Percentiles rank a stretch among this genome's conserved stretches.
Evolutionary conservation across 2,329 filamentous ascomycete species (phyloP).

Genomic region (Alternaria metachromatica): DNA sequence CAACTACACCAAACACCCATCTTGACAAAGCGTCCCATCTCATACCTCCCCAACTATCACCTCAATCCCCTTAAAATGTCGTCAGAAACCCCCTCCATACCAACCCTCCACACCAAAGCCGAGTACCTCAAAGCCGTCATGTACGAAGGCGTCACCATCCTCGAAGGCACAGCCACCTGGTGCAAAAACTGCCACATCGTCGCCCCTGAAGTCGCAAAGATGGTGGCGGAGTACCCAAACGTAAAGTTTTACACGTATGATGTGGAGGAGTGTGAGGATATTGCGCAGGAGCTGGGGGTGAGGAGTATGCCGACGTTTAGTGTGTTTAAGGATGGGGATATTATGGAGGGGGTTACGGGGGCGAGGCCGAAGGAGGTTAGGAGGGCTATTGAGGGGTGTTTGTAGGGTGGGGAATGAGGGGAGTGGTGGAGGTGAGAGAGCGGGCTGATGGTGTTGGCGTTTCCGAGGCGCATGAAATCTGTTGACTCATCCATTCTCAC

Average conservation of each 20-base stretch:
- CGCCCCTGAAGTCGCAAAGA: conserved; percentile 36
- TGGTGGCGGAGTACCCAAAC: conserved; percentile 31
- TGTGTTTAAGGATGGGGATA: conserved; percentile 40
- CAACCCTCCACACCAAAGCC: conserved; percentile 31
- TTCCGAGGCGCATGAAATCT: no score
- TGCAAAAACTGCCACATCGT: conserved; percentile 37
- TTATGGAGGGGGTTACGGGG: conserved; percentile 32
- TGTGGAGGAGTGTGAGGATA: conserved; percentile 39
- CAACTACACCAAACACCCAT: background rate
- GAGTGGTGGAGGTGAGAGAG: background rate
- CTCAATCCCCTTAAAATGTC: no score
- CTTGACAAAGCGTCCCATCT: background rate
- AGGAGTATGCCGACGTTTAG: conserved; percentile 37
- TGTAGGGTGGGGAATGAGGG: conserved; percentile 6
- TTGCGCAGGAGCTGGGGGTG: conserved; percentile 40
- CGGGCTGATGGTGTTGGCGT: background rate
- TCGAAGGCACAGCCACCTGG: conserved; percentile 41
- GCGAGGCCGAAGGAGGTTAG: conserved; percentile 28
- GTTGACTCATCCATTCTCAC: no score
- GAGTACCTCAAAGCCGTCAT: conserved; percentile 39
- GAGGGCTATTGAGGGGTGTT: conserved; percentile 32
- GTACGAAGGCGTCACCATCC: conserved; percentile 40
- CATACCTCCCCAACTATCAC: background rate
- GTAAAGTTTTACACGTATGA: conserved; percentile 40
- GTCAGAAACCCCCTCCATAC: conserved; percentile 15